phyloP scores from a whole-genome alignment of 2,329 filamentous ascomycete genomes.

The Curvularia spicifera region DNA sequence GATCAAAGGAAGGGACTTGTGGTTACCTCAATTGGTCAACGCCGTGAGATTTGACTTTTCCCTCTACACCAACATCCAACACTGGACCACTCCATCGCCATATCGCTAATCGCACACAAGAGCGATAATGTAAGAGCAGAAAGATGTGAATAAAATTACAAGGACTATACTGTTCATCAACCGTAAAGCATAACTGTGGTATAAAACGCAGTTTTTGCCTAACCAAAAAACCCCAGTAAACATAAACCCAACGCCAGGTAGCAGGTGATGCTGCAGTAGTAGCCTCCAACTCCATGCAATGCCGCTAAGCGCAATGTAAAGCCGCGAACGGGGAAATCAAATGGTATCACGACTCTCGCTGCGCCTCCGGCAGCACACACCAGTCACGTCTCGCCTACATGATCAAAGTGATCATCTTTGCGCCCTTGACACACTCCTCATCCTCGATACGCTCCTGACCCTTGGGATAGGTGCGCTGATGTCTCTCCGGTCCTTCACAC shows the following conservation, averaged over 20 bases:
- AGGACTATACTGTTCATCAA: slow-evolving; percentile 12
- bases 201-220: slow-evolving; percentile 30
- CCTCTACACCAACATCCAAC: too few species aligned
- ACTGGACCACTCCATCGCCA: too few species aligned
- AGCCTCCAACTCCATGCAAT: slow-evolving; percentile 44
- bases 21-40: too few species aligned
- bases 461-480: slow-evolving; percentile 54
- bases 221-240: slow-evolving; percentile 13
- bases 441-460: slow-evolving; percentile 35
- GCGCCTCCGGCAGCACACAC: slow-evolving; percentile 16
- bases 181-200: slow-evolving; percentile 28
- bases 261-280: slow-evolving; percentile 1
- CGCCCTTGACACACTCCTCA: slow-evolving; percentile 36
- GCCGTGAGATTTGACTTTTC: too few species aligned
- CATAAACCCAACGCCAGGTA: slow-evolving; percentile 18
- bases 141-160: not conserved
- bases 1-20: too few species aligned
- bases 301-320: slow-evolving; percentile 35
- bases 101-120: too few species aligned
- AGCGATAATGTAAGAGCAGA: not conserved
- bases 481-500: slow-evolving; percentile 54
- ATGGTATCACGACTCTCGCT: slow-evolving; percentile 14
- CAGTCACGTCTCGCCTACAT: not conserved
- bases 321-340: slow-evolving; percentile 17
- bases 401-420: slow-evolving; percentile 18